Conservation (phyloP, 2,329 filamentous ascomycete species). For the Niveomyces coronatus region DNA sequence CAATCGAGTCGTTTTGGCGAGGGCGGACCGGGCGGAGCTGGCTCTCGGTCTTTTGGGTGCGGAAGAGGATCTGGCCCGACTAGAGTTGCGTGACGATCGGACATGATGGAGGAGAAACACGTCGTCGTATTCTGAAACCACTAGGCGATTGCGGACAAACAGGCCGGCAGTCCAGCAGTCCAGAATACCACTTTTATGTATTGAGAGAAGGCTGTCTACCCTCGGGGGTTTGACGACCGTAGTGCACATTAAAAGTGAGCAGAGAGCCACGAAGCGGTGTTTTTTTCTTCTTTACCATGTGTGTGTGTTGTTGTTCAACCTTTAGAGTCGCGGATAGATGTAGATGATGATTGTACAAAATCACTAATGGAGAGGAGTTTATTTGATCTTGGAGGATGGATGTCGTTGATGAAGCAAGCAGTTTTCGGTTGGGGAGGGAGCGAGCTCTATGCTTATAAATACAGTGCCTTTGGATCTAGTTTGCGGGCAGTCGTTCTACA, state of each 20-base stretch:
- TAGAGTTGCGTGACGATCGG: constrained; percentile 41
- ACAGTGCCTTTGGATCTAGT: constrained; percentile 29
- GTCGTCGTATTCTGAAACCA: constrained; percentile 2
- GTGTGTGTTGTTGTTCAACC: too few relatives aligned
- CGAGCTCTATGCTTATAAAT: constrained; percentile 12
- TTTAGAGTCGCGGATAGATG: not conserved
- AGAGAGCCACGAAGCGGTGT: too few relatives aligned
- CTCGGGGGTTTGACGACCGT: too few relatives aligned
- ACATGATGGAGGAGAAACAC: not conserved
- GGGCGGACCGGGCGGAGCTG: constrained; percentile 56
- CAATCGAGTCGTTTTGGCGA: constrained; percentile 46
- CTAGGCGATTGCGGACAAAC: too few relatives aligned
- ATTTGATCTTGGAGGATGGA: constrained; percentile 4
- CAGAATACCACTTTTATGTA: too few relatives aligned
- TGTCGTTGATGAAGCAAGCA: constrained; percentile 5
- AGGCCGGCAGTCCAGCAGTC: too few relatives aligned
- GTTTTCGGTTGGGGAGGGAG: constrained; percentile 1
- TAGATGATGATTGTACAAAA: constrained; percentile 4
- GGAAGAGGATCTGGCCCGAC: constrained; percentile 61
- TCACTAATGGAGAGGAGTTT: not conserved
- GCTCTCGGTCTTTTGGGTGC: constrained; percentile 69
- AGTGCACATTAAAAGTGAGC: too few relatives aligned
- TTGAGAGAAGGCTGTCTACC: too few relatives aligned
- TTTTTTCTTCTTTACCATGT: too few relatives aligned
- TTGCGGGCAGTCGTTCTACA: constrained; percentile 69